Percentiles rank a stretch among this genome's conserved stretches.
phyloP scores from a whole-genome alignment of 2,329 filamentous ascomycete genomes.

The Incumbomyces lentus region DNA sequence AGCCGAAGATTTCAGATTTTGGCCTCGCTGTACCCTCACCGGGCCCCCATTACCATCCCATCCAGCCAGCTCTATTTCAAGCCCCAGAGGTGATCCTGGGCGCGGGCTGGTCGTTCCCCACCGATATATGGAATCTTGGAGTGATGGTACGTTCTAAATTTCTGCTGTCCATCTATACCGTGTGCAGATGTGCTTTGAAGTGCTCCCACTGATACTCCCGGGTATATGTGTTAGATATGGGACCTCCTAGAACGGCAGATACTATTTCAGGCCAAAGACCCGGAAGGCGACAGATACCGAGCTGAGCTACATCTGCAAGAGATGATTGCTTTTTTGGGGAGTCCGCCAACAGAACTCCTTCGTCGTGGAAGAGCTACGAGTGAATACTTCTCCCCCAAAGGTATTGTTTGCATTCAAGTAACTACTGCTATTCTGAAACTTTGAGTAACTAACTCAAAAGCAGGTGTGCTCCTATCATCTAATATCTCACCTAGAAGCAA shows the following conservation, averaged over 20 bases:
- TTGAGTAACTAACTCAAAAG: too few species aligned
- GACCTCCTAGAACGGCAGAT: constrained; percentile 29
- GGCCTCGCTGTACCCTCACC: constrained; percentile 26
- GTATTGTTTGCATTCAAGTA: neutral
- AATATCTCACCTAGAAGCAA: too few species aligned
- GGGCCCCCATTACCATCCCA: constrained; percentile 31
- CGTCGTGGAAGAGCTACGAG: constrained; percentile 24
- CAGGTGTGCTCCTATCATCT: too few species aligned
- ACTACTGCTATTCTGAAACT: too few species aligned
- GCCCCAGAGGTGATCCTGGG: constrained; percentile 33
- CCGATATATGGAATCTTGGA: constrained; percentile 34
- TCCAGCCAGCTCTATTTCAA: constrained; percentile 36
- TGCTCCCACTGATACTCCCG: too few species aligned
- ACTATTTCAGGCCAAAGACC: constrained; percentile 28
- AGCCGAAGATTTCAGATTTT: constrained; percentile 29
- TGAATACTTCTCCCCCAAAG: constrained; percentile 17
- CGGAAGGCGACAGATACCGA: constrained; percentile 27
- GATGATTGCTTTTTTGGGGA: constrained; percentile 35
- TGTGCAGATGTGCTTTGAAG: too few species aligned
- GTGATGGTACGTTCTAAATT: constrained; percentile 22
- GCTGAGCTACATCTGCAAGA: constrained; percentile 31
- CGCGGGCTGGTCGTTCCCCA: constrained; percentile 28
- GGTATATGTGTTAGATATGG: constrained; percentile 27
- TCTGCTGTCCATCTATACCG: too few species aligned
- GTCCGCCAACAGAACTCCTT: constrained; percentile 28